Evolutionary conservation across 345 rosid species (phyloP), one percentile per base, ranked within the genome.

Genomic region (Eucalyptus cladocalyx): DNA sequence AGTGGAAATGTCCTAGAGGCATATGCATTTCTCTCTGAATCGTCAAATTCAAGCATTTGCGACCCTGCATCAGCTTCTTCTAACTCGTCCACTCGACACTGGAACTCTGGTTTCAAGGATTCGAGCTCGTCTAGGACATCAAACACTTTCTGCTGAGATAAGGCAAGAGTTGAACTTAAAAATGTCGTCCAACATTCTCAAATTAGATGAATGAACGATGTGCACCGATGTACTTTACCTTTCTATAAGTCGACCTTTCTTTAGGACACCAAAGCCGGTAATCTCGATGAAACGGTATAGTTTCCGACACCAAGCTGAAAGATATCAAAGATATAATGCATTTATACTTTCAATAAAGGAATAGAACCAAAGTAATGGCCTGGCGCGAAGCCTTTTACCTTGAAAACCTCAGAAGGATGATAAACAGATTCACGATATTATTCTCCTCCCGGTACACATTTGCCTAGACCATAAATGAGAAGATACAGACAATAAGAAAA

Each of bases 241-340:
- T 97, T 93, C 90, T 96, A 91, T 93, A 95, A 87, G 56, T 88
- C 16, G 91, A 89, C 90, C 94, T 95, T 89, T 94, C 99, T 91
- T 93, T 97, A 54, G 93, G 89, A 91, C 89, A 93, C 87, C 91
- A 90, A 51, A 88, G 92, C 51, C 92, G 97, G 87, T 96, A 97
- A 91, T 97, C 99, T 89, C 94, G 96, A 93, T 98, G 99, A 87
- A 91, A 95, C 1, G 99, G 99, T 89, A 97, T 98, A 19, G 99
- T 98, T 91, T 98, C 99, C 62, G 98, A 95, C 45, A 97, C 96
- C 96, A 98, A 95, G 94, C 99, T 98, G 94, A 53, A 58, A 56
- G 86, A 81, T 60, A 23, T 67, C 49, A 56, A 86, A 67, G 72
- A 86, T 53, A 86, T 90, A 40, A 88, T 43, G 8, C 45, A 89